phyloP scores from a whole-genome alignment of 441 rosid species.

The Theobroma grandiflorum region DNA sequence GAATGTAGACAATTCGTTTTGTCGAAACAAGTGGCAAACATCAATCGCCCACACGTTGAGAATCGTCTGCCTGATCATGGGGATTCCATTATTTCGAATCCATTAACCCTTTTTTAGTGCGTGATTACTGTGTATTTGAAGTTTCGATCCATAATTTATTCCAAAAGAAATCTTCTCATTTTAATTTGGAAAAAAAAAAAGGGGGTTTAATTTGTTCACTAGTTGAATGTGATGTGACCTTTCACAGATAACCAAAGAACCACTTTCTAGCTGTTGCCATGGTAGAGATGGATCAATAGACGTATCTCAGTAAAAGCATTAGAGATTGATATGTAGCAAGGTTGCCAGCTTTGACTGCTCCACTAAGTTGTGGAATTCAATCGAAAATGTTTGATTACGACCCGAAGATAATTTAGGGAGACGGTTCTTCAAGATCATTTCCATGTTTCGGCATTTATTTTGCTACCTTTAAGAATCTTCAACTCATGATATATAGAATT shows the following conservation, averaged over 20 bases:
- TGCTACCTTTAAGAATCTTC: background rate
- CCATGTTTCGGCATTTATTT: background rate
- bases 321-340: background rate
- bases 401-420: background rate
- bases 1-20: background rate
- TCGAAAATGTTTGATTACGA: background rate
- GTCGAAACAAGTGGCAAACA: constrained; percentile 14
- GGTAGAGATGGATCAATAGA: constrained; percentile 1
- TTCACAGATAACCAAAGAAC: background rate
- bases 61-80: background rate
- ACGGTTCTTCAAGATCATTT: background rate
- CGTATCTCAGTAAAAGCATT: background rate
- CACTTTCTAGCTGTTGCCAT: background rate
- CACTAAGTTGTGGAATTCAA: constrained; percentile 1
- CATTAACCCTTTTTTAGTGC: constrained; percentile 10
- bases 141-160: background rate
- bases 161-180: background rate
- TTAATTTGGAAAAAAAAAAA: background rate
- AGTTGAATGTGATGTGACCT: background rate
- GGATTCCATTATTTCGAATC: constrained; percentile 18
- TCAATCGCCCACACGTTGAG: constrained; percentile 4
- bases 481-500: background rate
- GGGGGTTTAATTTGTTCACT: background rate
- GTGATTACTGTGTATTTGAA: background rate
- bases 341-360: constrained; percentile 20